Evolutionary conservation across 208 protist genomes (phyloP).

Genomic region (Crithidia mellificae): DNA sequence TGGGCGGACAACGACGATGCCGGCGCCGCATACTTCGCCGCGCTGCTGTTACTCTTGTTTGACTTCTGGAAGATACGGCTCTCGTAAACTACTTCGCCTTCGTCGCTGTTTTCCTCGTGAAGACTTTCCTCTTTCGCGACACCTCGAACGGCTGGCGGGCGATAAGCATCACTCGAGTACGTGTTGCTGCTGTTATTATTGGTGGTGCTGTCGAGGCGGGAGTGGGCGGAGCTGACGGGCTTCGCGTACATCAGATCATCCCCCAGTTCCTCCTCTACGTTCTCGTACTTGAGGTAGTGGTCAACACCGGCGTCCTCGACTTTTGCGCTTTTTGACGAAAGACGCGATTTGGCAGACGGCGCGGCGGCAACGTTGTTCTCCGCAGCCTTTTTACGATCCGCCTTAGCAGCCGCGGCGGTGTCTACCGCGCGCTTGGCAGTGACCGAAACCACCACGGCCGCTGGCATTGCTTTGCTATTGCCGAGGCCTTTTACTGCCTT

Average conservation of each 20-base stretch:
- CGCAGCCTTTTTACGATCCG: not conserved
- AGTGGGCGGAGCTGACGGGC: not conserved
- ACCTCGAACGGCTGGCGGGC: not conserved
- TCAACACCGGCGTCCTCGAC: not conserved
- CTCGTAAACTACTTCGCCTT: conserved; percentile 21
- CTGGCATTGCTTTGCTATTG: conserved; percentile 2
- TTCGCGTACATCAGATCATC: not conserved
- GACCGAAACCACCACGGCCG: conserved; percentile 15
- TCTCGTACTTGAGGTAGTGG: conserved; percentile 31
- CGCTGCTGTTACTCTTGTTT: not conserved
- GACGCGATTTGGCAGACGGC: not conserved
- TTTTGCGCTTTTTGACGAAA: not conserved
- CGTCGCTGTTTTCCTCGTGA: too few relatives aligned
- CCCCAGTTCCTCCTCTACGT: conserved; percentile 17
- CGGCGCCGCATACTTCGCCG: conserved; percentile 21
- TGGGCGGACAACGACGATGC: not conserved
- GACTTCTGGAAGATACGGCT: conserved; percentile 3
- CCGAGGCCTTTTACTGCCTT: conserved; percentile 2
- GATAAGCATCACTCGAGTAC: not conserved
- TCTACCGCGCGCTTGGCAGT: conserved; percentile 1
- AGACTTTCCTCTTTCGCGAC: too few relatives aligned
- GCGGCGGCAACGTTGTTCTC: not conserved
- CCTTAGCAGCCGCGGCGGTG: not conserved
- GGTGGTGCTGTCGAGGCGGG: too few relatives aligned
- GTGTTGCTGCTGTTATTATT: not conserved